Conservation (phyloP, 805 yeast genomes). For the Candida ponderosae region DNA sequence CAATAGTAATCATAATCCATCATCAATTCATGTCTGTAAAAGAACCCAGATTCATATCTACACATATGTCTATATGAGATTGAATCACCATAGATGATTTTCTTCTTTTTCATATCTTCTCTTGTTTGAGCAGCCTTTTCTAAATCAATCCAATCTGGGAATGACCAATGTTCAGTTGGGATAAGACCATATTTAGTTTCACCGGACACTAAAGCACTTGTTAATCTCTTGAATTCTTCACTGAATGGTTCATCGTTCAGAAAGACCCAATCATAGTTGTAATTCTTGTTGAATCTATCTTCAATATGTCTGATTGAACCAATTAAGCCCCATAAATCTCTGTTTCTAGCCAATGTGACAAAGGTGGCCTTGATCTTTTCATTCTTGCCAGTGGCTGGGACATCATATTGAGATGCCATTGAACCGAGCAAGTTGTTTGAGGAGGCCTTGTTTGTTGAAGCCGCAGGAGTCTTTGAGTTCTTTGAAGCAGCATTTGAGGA, state of each 20-base stretch:
- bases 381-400: constrained; percentile 6
- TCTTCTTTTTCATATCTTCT: constrained; percentile 38
- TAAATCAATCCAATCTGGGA: constrained; percentile 76
- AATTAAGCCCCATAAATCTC: constrained; percentile 55
- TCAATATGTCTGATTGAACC: constrained; percentile 72
- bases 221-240: constrained; percentile 69
- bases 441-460: constrained; percentile 7
- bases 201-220: constrained; percentile 68
- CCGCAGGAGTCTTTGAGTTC: background rate
- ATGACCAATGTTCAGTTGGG: constrained; percentile 83
- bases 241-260: constrained; percentile 80
- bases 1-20: constrained; percentile 83
- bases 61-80: constrained; percentile 85
- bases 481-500: constrained; percentile 4
- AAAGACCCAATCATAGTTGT: constrained; percentile 91
- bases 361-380: constrained; percentile 57
- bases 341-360: constrained; percentile 71
- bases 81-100: constrained; percentile 58
- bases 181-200: constrained; percentile 68
- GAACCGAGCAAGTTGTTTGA: background rate
- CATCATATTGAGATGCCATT: constrained; percentile 11
- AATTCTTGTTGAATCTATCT: constrained; percentile 79
- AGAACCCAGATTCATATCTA: constrained; percentile 84
- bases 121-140: constrained; percentile 54
- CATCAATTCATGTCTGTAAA: constrained; percentile 70